These are phyloP conservation scores for Claviceps maximensis DNA, from an alignment of 2,329 filamentous ascomycete genomes.

Conservation along the genomic window DNA sequence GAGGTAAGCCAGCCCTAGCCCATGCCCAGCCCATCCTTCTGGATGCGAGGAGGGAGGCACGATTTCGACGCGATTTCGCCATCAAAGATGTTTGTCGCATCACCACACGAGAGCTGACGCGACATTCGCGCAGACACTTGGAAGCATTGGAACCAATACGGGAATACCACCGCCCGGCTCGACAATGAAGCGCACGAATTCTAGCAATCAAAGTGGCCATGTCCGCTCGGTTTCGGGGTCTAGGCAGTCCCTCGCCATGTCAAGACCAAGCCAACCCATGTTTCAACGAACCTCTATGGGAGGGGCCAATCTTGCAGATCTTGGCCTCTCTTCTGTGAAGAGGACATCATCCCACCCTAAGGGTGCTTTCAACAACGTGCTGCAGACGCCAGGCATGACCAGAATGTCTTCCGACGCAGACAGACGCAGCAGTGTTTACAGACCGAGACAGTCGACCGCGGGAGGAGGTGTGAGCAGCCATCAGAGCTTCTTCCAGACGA, in stretches of 20 bases:
- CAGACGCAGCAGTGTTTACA: conserved; percentile 73
- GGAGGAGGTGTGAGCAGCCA: conserved; percentile 53
- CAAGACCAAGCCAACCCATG: conserved; percentile 71
- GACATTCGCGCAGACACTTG: conserved; percentile 54
- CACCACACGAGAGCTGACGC: not conserved
- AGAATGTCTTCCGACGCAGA: conserved; percentile 40
- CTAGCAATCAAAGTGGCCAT: conserved; percentile 52
- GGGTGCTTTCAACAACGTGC: conserved; percentile 20
- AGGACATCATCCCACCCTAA: conserved; percentile 73
- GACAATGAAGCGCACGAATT: conserved; percentile 85
- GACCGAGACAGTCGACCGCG: conserved; percentile 50
- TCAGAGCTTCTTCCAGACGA: conserved; percentile 91
- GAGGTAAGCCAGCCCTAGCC: conserved; percentile 47
- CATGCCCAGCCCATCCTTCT: not conserved
- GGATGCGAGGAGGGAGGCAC: conserved; percentile 1
- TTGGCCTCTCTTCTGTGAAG: conserved; percentile 72
- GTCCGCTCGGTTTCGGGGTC: conserved; percentile 71
- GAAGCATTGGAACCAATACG: conserved; percentile 68
- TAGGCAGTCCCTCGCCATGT: conserved; percentile 73
- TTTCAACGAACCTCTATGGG: conserved; percentile 80
- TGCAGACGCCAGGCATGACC: conserved; percentile 39
- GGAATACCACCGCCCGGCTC: conserved; percentile 83
- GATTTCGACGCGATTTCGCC: not conserved
- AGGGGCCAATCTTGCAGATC: conserved; percentile 62
- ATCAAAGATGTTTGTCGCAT: conserved; percentile 9